Evolutionary conservation across 257 asterid genomes (phyloP), one percentile per base, ranked within the genome.

Genomic region (Nicotiana knightiana): DNA sequence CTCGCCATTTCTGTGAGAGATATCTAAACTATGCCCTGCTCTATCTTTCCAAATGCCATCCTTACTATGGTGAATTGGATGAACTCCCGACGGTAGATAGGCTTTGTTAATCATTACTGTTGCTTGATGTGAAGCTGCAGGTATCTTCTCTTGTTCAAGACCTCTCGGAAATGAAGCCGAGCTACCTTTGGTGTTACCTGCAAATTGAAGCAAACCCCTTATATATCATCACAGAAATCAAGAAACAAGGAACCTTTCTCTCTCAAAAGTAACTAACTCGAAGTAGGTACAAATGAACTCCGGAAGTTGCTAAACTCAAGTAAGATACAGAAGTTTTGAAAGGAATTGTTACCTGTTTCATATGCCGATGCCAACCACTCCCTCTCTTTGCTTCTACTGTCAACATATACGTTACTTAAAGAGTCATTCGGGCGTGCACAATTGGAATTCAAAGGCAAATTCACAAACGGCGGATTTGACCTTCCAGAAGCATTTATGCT

Each of bases 321-420:
- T 7, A 77, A 65, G 3, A 39, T 75, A 33, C 57, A 79, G 28
- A 6, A 76, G 53, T 30, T 35, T 28, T 18, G 54, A 6, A 24
- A 64, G 76, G 37, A 85, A 35, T 12, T 43, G 9, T 76, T 79
- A 93, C 99, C 99, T 81, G 94, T 84, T 85, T 89, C 97, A 82
- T 86, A 83, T 33, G 85, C 67, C 64, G 88, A 85, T 67, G 87
- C 67, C 84, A 90, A 83, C 89, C 88, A 88, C 55, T 86, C 91
- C 82, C 90, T 87, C 82, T 85, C 90, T 39, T 80, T 83, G 85
- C 84, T 84, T 86, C 88, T 90, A 80, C 89, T 88, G 81, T 84
- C 90, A 63, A 75, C 68, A 80, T 94, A 79, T 28, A 81, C 77
- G 33, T 77, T 86, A 67, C 82, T 84, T 82, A 81, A 80, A 80